Evolutionary conservation across 2,329 filamentous ascomycete species (phyloP), one percentile per base, ranked within the genome.

Genomic region (Diplodia scrobiculata): DNA sequence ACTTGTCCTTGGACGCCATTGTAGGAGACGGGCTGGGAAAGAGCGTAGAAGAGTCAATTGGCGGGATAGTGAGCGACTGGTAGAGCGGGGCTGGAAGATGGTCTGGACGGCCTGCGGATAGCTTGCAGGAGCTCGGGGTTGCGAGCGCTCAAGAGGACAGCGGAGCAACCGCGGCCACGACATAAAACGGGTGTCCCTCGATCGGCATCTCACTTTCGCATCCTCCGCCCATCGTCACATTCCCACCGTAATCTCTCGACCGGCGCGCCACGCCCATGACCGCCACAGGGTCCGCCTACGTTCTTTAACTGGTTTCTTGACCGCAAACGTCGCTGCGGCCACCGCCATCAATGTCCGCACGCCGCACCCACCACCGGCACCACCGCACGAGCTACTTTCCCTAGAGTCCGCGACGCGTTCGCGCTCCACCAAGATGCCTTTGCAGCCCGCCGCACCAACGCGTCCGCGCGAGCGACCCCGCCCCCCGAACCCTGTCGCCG

Each of bases 1-100:
- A 99, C 82, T 94, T 96, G 66, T 59, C 59, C 63, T 65, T 65
- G 52, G 63, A 53, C 29, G 65, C 65, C 65, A 66, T 66, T 32
- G 55, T 51, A 27, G 64, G 25, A 36, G 34, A 38, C 5, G 13
- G 25, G 32, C n/a, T 10, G 19, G 9, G 19, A 66, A 66, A 25
- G 54, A 66, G 48, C 19, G 58, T 63, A 19, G 54, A 47, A 0
- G 55, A 63, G 36, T 29, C 50, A 36, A 55, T 65, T 65, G 51
- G 38, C 63, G 60, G 47, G 13, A 14, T 45, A 66, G 63, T 14
- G 65, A 66, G 65, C 65, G 60, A 63, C 50, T 53, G 60, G 60
- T 29, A 32, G 58, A 41, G 41, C 63, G 63, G 41, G 41, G 32
- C 62, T 6, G 45, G 10, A 19, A 11, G 14, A 17, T 51, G 21